Evolutionary conservation across 2,329 filamentous ascomycete genomes (phyloP), one percentile per base, ranked within the genome.

Genomic region (Parascedosporium putredinis): DNA sequence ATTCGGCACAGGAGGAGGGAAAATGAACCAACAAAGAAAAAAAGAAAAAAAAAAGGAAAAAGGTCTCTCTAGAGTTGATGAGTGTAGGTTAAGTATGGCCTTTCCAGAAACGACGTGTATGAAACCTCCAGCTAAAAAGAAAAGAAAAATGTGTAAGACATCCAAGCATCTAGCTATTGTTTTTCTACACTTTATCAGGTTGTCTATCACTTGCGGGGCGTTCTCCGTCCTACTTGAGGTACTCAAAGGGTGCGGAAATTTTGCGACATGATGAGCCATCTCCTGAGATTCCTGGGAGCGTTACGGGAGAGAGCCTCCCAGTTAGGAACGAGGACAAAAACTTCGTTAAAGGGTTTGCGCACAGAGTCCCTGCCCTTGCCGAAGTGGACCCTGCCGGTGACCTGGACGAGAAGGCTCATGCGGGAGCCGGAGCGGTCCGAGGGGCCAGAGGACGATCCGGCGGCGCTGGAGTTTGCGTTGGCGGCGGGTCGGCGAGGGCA

Each of bases 241-340:
- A n/a, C 23, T 45, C 42, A 49, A 51, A 78, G 59, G 24, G 74
- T 67, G 50, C 84, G 74, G 58, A 86, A 88, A 59, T 83, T 88
- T 65, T 89, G 84, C 54, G 80, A 86, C 60, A 81, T 74, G 56
- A 88, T 78, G 51, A 88, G 65, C 75, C 81, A 86, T 56, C 73
- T 71, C 60, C 74, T 76, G 49, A 72, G 58, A 1, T 72, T 72
- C 52, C 74, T 73, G 2, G 73, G 64, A 31, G 76, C 73, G 54
- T 78, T 79, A 50, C 68, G 67, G 4, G 67, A 70, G 55, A 75
- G 69, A 0, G 72, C 66, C 55, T 82, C 77, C 77, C 80, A 76
- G 66, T 88, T 87, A 6, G 89, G 88, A 33, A 91, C 85, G 50
- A 95, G 71, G 22, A 94, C 77, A 62, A 95, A 84, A 1, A 77